phyloP scores from a whole-genome alignment of 257 asterid species.

The Solanum corneliomulleri region DNA sequence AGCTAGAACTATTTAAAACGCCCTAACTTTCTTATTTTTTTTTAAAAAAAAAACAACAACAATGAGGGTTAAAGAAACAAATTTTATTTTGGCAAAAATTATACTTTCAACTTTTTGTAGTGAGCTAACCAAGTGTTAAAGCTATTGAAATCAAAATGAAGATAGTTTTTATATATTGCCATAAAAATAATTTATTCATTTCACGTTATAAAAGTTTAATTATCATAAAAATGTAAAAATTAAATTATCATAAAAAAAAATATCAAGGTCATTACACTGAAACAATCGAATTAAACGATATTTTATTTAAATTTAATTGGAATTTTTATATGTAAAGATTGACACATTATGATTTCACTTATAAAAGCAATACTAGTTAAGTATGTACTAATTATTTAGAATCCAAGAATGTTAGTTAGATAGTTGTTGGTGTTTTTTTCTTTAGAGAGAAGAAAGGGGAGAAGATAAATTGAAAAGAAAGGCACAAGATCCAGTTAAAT shows the following conservation, averaged over 20 bases:
- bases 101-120: too few relatives aligned
- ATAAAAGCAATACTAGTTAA: not conserved
- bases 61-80: not conserved
- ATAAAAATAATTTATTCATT: not conserved
- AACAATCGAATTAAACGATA: not conserved
- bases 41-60: not conserved
- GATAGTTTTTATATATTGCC: not conserved
- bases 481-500: not conserved
- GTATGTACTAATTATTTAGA: not conserved
- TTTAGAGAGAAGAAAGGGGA: not conserved
- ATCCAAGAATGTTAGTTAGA: not conserved
- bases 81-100: too few relatives aligned
- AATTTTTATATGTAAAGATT: not conserved
- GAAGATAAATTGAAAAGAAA: not conserved
- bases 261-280: not conserved
- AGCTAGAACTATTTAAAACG: not conserved
- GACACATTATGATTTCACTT: not conserved
- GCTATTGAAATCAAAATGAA: not conserved
- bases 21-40: too few relatives aligned
- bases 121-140: not conserved
- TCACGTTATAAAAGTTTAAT: not conserved
- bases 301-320: too few relatives aligned
- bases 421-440: not conserved
- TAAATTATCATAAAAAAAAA: not conserved
- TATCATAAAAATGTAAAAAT: not conserved